Evolutionary conservation across 805 yeast species (phyloP).

Genomic region (Citeromyces matritensis): DNA sequence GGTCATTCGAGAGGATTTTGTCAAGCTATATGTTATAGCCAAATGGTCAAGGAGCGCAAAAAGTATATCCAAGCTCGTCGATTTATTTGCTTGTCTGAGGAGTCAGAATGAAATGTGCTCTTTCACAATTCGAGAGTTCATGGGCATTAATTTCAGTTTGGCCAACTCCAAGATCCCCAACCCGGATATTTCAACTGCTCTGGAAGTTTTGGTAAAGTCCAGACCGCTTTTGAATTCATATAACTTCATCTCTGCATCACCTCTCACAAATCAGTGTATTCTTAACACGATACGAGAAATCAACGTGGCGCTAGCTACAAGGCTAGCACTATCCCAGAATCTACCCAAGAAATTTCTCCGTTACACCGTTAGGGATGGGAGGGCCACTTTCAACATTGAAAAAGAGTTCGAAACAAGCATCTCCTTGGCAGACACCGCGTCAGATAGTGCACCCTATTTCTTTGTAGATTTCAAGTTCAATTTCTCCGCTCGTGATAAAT

Average conservation of each 20-base stretch:
- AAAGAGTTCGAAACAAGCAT: constrained; percentile 63
- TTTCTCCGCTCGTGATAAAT: constrained; percentile 27
- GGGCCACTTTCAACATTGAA: constrained; percentile 48
- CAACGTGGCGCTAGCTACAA: constrained; percentile 57
- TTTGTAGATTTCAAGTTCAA: constrained; percentile 63
- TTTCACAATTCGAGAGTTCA: constrained; percentile 50
- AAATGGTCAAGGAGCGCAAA: constrained; percentile 77
- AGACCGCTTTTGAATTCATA: constrained; percentile 62
- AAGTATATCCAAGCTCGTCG: constrained; percentile 65
- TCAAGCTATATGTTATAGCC: constrained; percentile 69
- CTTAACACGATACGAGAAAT: constrained; percentile 50
- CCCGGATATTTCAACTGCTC: constrained; percentile 77
- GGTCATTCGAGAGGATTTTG: constrained; percentile 64
- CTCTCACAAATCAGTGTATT: constrained; percentile 38
- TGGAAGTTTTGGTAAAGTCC: constrained; percentile 71
- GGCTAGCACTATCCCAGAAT: constrained; percentile 52
- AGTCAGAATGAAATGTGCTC: constrained; percentile 59
- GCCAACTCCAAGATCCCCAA: constrained; percentile 86
- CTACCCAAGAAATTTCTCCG: constrained; percentile 53
- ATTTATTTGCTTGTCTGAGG: constrained; percentile 76
- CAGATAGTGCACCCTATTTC: constrained; percentile 38
- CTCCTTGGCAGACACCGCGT: constrained; percentile 25
- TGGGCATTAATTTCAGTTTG: constrained; percentile 51
- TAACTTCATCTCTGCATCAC: constrained; percentile 31
- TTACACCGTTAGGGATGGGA: constrained; percentile 60